Conservation (phyloP, 805 yeast species). For the Starmera amethionina region DNA sequence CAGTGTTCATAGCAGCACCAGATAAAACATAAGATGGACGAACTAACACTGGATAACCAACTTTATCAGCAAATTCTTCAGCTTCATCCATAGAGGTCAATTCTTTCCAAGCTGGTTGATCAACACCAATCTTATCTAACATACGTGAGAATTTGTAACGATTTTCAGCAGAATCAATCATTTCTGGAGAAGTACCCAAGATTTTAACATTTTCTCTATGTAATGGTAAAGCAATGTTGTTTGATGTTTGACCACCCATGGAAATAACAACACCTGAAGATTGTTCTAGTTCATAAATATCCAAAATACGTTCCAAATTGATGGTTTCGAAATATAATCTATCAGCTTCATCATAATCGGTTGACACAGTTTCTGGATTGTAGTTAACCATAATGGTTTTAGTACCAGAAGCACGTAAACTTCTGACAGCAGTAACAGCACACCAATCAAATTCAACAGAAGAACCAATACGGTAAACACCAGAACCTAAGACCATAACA, state of each 20-base stretch:
- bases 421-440: constrained; percentile 94
- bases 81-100: constrained; percentile 90
- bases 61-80: constrained; percentile 82
- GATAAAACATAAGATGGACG: constrained; percentile 96
- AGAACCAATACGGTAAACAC: constrained; percentile 98
- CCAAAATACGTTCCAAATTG: constrained; percentile 87
- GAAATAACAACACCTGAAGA: constrained; percentile 89
- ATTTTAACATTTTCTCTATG: constrained; percentile 93
- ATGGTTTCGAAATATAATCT: constrained; percentile 93
- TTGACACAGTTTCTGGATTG: constrained; percentile 98
- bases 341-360: constrained; percentile 97
- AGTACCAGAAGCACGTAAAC: constrained; percentile 74
- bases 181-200: constrained; percentile 94
- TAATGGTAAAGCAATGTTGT: constrained; percentile 87
- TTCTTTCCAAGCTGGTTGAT: constrained; percentile 99
- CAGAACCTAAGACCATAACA: constrained; percentile 92
- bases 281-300: constrained; percentile 86
- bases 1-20: constrained; percentile 99
- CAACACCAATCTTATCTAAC: constrained; percentile 93
- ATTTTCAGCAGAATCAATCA: constrained; percentile 97
- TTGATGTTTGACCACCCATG: constrained; percentile 99
- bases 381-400: constrained; percentile 96
- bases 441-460: constrained; percentile 99
- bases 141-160: constrained; percentile 96
- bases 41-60: constrained; percentile 88